These are phyloP conservation scores for Chalaropsis ovoidea DNA, from an alignment of 2,329 filamentous ascomycete genomes.

Conservation along the genomic window DNA sequence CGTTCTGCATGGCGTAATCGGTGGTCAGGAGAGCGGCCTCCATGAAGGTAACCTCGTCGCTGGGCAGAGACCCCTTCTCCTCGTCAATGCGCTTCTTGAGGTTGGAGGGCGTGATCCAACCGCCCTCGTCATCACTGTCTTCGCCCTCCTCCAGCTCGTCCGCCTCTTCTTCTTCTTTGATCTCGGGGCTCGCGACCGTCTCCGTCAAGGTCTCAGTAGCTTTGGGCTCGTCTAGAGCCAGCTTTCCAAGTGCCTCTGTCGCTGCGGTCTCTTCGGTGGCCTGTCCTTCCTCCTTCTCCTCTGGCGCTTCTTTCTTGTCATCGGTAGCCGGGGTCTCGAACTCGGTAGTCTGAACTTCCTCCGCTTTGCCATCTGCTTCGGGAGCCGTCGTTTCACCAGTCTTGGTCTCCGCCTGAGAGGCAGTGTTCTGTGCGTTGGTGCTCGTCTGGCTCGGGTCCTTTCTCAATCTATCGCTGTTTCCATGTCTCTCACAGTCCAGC, in stretches of 20 bases:
- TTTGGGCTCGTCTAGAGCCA: constrained; percentile 14
- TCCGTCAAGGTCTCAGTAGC: background rate
- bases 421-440: constrained; percentile 5
- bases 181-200: background rate
- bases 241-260: constrained; percentile 6
- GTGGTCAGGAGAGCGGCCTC: constrained; percentile 87
- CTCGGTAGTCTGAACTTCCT: background rate
- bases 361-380: background rate
- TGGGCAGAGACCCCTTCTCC: constrained; percentile 41
- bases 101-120: constrained; percentile 93
- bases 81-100: constrained; percentile 71
- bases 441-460: constrained; percentile 24
- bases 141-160: constrained; percentile 27
- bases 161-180: constrained; percentile 25
- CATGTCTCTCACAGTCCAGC: constrained; percentile 80
- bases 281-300: background rate
- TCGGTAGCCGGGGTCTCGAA: background rate
- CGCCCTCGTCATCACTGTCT: constrained; percentile 38
- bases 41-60: constrained; percentile 47
- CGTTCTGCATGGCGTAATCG: constrained; percentile 97
- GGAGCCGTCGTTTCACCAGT: constrained; percentile 27
- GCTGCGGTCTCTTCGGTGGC: background rate
- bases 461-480: constrained; percentile 30
- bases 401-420: constrained; percentile 26
- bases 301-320: background rate